A percentile compares a stretch with the other conserved stretches of the same genome.
phyloP scores from a whole-genome alignment of 2,329 filamentous ascomycete genomes.

The Aspergillus clavatus region DNA sequence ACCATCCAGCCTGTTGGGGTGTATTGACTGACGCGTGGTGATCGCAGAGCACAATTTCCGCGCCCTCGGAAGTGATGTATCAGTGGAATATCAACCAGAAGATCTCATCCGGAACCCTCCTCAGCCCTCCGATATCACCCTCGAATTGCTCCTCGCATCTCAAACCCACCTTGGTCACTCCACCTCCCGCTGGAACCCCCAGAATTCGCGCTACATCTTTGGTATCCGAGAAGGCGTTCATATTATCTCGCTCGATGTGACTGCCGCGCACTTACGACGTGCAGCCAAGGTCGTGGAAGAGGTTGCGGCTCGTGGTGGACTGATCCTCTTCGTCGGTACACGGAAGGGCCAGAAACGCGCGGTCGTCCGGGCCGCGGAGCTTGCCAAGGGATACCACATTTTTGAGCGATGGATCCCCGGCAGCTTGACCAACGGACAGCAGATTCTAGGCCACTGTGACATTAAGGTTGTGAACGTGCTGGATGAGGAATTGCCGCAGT shows the following conservation, averaged over 20 bases:
- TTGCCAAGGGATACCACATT: conserved; percentile 76
- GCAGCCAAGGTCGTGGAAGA: conserved; percentile 89
- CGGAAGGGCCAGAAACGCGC: conserved; percentile 73
- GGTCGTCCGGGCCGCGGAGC: conserved; percentile 73
- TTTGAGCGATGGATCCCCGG: conserved; percentile 93
- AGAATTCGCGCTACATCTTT: conserved; percentile 89
- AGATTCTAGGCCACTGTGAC: conserved; percentile 68
- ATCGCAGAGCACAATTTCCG: conserved; percentile 28
- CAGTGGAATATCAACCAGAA: conserved; percentile 30
- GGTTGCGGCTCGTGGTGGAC: conserved; percentile 72
- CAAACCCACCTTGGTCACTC: conserved; percentile 88
- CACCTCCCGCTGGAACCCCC: conserved; percentile 88
- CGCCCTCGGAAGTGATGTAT: conserved; percentile 27
- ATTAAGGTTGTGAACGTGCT: conserved; percentile 72
- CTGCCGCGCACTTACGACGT: conserved; percentile 81
- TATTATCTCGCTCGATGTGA: conserved; percentile 87
- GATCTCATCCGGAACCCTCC: conserved; percentile 63
- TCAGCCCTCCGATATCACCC: conserved; percentile 70
- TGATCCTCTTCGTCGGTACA: conserved; percentile 88
- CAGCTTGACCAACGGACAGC: conserved; percentile 84
- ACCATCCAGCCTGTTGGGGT: neutral
- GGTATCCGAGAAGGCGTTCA: conserved; percentile 84
- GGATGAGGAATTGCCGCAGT: conserved; percentile 62
- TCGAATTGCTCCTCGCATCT: conserved; percentile 83
- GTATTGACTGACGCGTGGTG: no score